These are phyloP conservation scores for Heritiera fomes DNA, from an alignment of 345 rosid genomes.

Conservation along the genomic window DNA sequence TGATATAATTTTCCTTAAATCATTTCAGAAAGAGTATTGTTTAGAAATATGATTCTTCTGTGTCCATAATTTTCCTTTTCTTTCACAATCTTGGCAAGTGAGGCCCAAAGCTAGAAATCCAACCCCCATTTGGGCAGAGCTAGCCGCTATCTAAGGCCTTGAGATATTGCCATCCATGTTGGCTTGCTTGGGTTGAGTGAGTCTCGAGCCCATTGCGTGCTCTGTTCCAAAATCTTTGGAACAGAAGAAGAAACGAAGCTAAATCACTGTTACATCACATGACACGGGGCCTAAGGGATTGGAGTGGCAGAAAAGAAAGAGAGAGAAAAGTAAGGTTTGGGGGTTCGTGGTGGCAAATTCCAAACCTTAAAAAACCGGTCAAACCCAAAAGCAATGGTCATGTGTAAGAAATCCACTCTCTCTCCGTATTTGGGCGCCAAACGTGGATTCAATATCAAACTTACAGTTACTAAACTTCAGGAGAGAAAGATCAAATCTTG, in stretches of 20 bases:
- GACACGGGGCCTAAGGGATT: background rate
- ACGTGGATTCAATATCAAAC: constrained; percentile 52
- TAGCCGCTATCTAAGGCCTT: background rate
- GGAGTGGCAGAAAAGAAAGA: background rate
- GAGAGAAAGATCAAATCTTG: constrained; percentile 29
- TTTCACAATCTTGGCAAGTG: background rate
- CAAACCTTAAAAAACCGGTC: constrained; percentile 40
- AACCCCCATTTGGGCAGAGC: background rate
- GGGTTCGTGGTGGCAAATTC: constrained; percentile 9
- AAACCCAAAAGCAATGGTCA: constrained; percentile 41
- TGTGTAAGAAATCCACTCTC: constrained; percentile 17
- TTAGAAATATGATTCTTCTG: too few species aligned
- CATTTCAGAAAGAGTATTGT: too few species aligned
- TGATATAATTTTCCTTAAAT: too few species aligned
- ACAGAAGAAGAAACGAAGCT: background rate
- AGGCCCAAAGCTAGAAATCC: background rate
- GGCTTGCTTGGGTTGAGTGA: background rate
- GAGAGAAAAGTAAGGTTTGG: constrained; percentile 1
- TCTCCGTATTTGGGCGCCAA: constrained; percentile 46
- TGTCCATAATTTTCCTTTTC: background rate
- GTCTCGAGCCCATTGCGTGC: background rate
- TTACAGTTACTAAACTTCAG: constrained; percentile 50
- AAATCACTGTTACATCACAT: background rate
- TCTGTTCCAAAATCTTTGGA: too few species aligned
- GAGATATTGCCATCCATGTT: background rate